Base-by-base conservation (phyloP, 805 yeast genomes). In the Hanseniaspora pseudoguilliermondii region DNA sequence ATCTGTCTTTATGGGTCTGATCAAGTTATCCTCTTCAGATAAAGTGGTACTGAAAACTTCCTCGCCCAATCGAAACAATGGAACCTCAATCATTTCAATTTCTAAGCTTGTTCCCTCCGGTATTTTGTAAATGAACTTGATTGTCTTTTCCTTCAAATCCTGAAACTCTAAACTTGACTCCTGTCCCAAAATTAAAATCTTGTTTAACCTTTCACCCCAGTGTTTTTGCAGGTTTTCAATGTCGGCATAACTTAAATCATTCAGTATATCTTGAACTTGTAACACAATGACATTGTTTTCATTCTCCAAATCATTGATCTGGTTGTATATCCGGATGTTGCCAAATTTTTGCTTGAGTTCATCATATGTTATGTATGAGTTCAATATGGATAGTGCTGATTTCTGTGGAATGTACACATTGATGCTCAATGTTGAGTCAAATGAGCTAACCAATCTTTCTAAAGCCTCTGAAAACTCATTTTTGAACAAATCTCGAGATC, bases 351-450 rank as follows among this genome's bases (percentile, higher is more conserved):
- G 7, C 10, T 40, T 20, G 8, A 53, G 21, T 16, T 53, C 50
- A 18, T 46, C 43, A 46, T 29, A 53, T 27, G 43, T 38, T 4
- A 53, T 39, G 34, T 39, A 53, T 21, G 44, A 34, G n/a, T 53
- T 53, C n/a, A 53, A 20, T 16, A 36, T 16, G 27, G 41, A 29
- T 8, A 53, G 36, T 4, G 25, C 41, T 35, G 48, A 34, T 29
- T 44, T 38, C 23, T 53, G 56, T 7, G 56, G 56, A 4, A 53
- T 29, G 32, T 35, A 46, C 3, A 53, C 20, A 39, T 53, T 53
- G 4, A 53, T 15, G 16, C 27, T 13, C 21, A 8, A 9, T n/a
- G 32, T 18, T 20, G 41, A n/a, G 13, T 36, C 34, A 13, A 44
- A 23, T 20, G 39, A 20, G 3, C 3, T 20, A 3, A 11, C 10